Conservation (phyloP, 495 filamentous ascomycete genomes). For the Bryoglossum gracile region DNA sequence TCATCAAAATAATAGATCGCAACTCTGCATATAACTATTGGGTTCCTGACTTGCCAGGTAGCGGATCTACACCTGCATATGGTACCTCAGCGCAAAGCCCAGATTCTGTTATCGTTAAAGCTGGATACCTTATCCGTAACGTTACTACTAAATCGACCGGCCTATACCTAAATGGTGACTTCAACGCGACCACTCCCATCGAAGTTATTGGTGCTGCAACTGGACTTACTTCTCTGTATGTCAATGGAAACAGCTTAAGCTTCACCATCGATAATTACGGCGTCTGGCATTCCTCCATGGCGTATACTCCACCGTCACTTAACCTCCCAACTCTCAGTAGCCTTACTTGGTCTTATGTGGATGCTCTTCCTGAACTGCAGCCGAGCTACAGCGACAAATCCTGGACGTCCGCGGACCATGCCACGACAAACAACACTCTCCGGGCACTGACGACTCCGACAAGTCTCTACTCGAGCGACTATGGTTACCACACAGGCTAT, state of each 20-base stretch:
- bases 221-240: conserved; percentile 40
- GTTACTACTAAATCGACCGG: conserved; percentile 35
- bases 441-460: conserved; percentile 47
- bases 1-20: conserved; percentile 49
- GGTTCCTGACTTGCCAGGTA: conserved; percentile 41
- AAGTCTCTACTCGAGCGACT: conserved; percentile 60
- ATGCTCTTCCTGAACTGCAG: conserved; percentile 61
- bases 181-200: conserved; percentile 54
- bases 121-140: conserved; percentile 62
- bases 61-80: conserved; percentile 7
- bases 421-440: conserved; percentile 45
- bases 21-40: conserved; percentile 67
- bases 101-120: conserved; percentile 53
- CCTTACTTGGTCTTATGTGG: conserved; percentile 58
- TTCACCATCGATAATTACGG: conserved; percentile 36
- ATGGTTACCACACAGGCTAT: conserved; percentile 62
- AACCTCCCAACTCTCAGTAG: conserved; percentile 44
- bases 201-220: conserved; percentile 54
- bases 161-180: conserved; percentile 56
- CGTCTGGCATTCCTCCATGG: conserved; percentile 41
- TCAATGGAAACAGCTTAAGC: conserved; percentile 46
- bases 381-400: conserved; percentile 53
- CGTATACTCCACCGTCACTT: conserved; percentile 42
- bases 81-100: conserved; percentile 31
- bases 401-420: conserved; percentile 49